Conservation (phyloP, 2,329 filamentous ascomycete genomes). For the Chalaropsis ovoidea region DNA sequence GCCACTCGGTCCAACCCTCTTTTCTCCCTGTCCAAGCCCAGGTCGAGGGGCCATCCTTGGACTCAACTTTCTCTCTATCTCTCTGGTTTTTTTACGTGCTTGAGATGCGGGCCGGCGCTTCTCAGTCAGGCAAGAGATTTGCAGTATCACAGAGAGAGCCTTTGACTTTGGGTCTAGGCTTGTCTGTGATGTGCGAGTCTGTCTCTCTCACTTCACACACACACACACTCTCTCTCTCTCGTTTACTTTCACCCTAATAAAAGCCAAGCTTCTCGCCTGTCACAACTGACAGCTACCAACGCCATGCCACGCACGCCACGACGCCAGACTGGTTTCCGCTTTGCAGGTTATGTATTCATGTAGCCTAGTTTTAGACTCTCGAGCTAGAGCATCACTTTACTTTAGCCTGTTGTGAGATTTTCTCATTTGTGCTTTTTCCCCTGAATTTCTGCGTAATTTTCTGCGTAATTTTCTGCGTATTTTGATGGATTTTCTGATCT, state of each 20-base stretch:
- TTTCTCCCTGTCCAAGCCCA: not conserved
- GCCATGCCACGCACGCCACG: not conserved
- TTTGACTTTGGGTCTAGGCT: not conserved
- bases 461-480: not conserved
- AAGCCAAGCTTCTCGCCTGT: constrained; percentile 11
- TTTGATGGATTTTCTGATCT: not conserved
- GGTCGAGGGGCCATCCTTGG: not conserved
- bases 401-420: not conserved
- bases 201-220: not conserved
- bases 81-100: not conserved
- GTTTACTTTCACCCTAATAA: not conserved
- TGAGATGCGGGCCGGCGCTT: not conserved
- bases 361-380: not conserved
- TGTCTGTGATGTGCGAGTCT: not conserved
- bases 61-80: not conserved
- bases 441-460: not conserved
- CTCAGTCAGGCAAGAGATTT: not conserved
- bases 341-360: not conserved
- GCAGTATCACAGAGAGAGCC: not conserved
- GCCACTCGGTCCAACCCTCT: not conserved
- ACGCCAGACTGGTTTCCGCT: no score
- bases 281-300: constrained; percentile 7
- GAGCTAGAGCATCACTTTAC: not conserved
- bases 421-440: not conserved
- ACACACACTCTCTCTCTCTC: not conserved